These are phyloP conservation scores for Eucommia ulmoides DNA, from an alignment of 257 asterid species.

Conservation along the genomic window DNA sequence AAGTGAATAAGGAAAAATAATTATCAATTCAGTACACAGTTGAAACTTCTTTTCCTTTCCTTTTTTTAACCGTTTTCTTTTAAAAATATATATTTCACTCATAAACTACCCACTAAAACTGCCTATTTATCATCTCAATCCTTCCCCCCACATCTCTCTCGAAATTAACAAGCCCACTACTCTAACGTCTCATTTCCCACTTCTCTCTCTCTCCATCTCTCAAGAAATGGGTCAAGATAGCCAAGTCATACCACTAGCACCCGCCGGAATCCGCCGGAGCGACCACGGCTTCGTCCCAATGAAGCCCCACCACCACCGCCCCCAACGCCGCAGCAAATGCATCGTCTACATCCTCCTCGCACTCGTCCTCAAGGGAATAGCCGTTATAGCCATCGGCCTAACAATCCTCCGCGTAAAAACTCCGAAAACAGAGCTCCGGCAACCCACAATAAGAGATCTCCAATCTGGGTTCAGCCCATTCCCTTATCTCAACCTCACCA, in stretches of 20 bases:
- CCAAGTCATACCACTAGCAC: not conserved
- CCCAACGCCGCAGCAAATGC: not conserved
- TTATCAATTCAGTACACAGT: too few relatives aligned
- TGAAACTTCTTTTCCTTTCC: too few relatives aligned
- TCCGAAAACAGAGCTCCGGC: not conserved
- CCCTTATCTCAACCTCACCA: not conserved
- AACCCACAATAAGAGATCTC: not conserved
- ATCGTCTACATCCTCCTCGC: not conserved
- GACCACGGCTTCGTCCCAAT: not conserved
- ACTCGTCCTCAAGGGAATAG: not conserved
- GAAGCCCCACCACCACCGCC: not conserved
- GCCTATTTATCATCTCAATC: too few relatives aligned
- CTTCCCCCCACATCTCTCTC: too few relatives aligned
- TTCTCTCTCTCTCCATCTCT: too few relatives aligned
- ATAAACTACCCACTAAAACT: too few relatives aligned
- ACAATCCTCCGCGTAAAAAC: not conserved
- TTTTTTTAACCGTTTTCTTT: too few relatives aligned
- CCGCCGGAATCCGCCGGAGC: not conserved
- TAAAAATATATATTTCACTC: too few relatives aligned
- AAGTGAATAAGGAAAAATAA: too few relatives aligned
- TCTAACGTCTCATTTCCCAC: too few relatives aligned
- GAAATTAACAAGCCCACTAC: too few relatives aligned
- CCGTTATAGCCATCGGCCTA: not conserved
- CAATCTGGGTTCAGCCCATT: not conserved
- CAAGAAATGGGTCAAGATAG: not conserved